These are phyloP conservation scores for maize (Zea mays) DNA, from an alignment of 176 grass and related monocot genomes.

Conservation along the genomic window DNA sequence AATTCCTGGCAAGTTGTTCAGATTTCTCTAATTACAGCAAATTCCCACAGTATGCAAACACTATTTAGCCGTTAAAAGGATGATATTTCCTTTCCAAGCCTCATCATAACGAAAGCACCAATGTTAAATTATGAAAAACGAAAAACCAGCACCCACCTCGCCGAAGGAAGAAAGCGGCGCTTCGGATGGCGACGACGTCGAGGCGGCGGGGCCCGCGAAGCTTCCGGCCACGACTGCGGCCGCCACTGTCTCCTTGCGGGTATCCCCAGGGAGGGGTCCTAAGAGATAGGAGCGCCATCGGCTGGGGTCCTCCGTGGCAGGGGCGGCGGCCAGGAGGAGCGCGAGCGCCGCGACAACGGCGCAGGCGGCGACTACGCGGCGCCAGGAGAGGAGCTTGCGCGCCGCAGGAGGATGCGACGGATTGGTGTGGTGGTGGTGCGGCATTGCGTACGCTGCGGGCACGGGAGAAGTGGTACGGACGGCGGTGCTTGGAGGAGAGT, in stretches of 20 bases:
- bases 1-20: neutral
- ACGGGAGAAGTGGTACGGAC: neutral
- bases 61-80: neutral
- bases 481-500: neutral
- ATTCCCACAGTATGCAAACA: neutral
- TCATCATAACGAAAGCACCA: neutral
- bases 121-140: neutral
- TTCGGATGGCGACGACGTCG: conserved; percentile 11
- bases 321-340: conserved; percentile 35
- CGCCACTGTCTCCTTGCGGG: neutral
- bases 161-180: conserved; percentile 17
- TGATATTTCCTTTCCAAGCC: neutral
- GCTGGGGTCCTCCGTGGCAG: conserved; percentile 30
- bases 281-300: neutral
- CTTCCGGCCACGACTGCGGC: neutral
- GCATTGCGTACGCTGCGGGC: conserved; percentile 35
- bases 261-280: neutral
- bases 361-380: conserved; percentile 32
- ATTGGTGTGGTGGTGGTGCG: conserved; percentile 13
- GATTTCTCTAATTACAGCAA: neutral
- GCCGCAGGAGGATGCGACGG: neutral
- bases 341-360: conserved; percentile 33
- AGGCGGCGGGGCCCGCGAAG: neutral
- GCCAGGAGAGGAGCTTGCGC: conserved; percentile 37
- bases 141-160: conserved; percentile 22